Conservation (phyloP, 2,329 filamentous ascomycete genomes). For the Fusarium pilosicola region DNA sequence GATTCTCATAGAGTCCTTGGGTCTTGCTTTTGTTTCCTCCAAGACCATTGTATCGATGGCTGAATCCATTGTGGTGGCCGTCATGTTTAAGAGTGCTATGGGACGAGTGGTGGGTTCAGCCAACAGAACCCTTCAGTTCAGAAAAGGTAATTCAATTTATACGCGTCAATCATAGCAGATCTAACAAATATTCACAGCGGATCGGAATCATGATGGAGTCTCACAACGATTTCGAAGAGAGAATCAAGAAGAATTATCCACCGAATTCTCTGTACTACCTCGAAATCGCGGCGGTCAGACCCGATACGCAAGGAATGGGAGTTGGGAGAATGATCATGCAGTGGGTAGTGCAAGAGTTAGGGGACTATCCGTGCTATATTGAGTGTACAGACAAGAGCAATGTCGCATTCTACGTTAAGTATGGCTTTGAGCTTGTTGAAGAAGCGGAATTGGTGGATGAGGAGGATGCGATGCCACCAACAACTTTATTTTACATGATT, state of each 20-base stretch:
- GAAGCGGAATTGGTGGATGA: neutral
- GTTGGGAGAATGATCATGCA: neutral
- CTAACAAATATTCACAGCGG: neutral
- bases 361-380: neutral
- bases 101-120: neutral
- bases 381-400: neutral
- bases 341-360: neutral
- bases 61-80: neutral
- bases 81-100: neutral
- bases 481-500: neutral
- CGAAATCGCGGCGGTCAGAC: neutral
- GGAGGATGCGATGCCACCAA: neutral
- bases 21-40: neutral
- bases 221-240: neutral
- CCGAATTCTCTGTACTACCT: neutral
- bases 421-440: neutral
- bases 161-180: rapidly evolving
- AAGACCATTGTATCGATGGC: neutral
- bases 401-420: neutral
- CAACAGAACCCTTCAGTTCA: neutral
- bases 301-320: neutral
- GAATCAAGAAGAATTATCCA: neutral
- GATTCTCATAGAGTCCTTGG: neutral
- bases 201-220: neutral
- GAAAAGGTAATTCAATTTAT: neutral